Evolutionary conservation across 495 filamentous ascomycete species (phyloP), one percentile per base, ranked within the genome.

Genomic region (Aspergillus cristatus): DNA sequence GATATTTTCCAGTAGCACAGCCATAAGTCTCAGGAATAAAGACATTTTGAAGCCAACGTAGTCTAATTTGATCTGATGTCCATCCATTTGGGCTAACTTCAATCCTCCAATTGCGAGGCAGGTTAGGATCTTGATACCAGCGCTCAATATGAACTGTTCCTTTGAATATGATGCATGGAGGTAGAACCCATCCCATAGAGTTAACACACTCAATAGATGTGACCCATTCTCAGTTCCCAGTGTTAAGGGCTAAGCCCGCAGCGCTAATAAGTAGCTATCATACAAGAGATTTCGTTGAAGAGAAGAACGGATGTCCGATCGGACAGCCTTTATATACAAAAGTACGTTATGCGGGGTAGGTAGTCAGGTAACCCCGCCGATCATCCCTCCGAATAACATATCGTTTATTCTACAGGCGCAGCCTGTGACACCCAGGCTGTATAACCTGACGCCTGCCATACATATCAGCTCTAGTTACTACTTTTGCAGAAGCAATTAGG

Each of bases 161-260:
- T 29, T 44, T 44, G 40, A 54, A 53, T 18, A 63, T 63, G 24
- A 63, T 47, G 7, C 41, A 38, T 28, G 40, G n/a, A n/a, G n/a
- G 48, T 22, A 56, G 8, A 1, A 28, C 35, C 41, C 41, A 57
- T 4, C 57, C 51, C 6, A 22, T 37, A 12, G 53, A 38, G 46
- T 51, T 53, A 10, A 67, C 55, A 37, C 26, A 40, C 20, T 63
- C 10, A 43, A 71, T 64, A 14, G 53, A 41, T 32, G 53, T 65
- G 28, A 58, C 45, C 55, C 41, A 72, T 52, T 69, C 48, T 3
- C 53, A 35, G 51, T 70, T 62, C 7, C 59, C 52, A n/a, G n/a
- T n/a, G n/a, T n/a, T n/a, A n/a, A n/a, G n/a, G n/a, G n/a, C n/a
- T n/a, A n/a, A n/a, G n/a, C n/a, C n/a, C n/a, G n/a, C n/a, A n/a